A percentile compares a stretch with the other conserved stretches of the same genome.
phyloP scores from a whole-genome alignment of 1,139 yeast genomes.

The Geotrichum klebahnii region DNA sequence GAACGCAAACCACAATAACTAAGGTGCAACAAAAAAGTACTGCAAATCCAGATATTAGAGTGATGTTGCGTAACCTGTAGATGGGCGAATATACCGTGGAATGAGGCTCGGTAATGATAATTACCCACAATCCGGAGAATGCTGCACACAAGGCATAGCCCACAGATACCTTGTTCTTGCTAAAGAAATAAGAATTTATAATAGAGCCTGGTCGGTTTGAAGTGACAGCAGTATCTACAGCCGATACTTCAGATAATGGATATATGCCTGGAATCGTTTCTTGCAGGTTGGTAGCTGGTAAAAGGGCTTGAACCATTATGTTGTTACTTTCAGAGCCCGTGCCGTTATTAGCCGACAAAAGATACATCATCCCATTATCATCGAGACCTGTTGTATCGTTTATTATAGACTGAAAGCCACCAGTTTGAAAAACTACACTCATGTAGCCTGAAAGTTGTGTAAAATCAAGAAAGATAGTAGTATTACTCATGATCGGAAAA shows the following conservation, averaged over 20 bases:
- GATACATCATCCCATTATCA: slow-evolving; percentile 42
- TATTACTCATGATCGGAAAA: slow-evolving; percentile 67
- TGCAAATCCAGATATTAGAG: slow-evolving; percentile 75
- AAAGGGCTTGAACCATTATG: slow-evolving; percentile 2
- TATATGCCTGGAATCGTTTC: slow-evolving; percentile 1
- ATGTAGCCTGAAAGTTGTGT: slow-evolving; percentile 69
- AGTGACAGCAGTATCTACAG: slow-evolving; percentile 8
- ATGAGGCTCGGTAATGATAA: slow-evolving; percentile 64
- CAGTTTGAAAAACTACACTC: slow-evolving; percentile 61
- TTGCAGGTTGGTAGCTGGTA: slow-evolving; percentile 13
- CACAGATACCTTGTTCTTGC: slow-evolving; percentile 53
- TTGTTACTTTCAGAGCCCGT: background rate
- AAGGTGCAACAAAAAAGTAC: slow-evolving; percentile 71
- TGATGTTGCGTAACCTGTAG: slow-evolving; percentile 57
- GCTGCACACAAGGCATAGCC: slow-evolving; percentile 57
- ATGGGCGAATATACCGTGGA: slow-evolving; percentile 62
- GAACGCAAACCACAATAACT: slow-evolving; percentile 75
- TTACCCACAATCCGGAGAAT: slow-evolving; percentile 62
- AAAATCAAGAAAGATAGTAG: slow-evolving; percentile 59
- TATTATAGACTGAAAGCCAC: slow-evolving; percentile 49
- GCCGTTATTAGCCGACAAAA: slow-evolving; percentile 30
- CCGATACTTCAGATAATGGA: slow-evolving; percentile 3
- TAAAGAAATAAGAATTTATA: slow-evolving; percentile 45
- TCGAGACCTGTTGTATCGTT: slow-evolving; percentile 48
- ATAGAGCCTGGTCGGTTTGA: slow-evolving; percentile 47